A percentile compares a stretch with the other conserved stretches of the same genome.
phyloP scores from a whole-genome alignment of 2,329 filamentous ascomycete genomes.

The Diaporthe ampelina region DNA sequence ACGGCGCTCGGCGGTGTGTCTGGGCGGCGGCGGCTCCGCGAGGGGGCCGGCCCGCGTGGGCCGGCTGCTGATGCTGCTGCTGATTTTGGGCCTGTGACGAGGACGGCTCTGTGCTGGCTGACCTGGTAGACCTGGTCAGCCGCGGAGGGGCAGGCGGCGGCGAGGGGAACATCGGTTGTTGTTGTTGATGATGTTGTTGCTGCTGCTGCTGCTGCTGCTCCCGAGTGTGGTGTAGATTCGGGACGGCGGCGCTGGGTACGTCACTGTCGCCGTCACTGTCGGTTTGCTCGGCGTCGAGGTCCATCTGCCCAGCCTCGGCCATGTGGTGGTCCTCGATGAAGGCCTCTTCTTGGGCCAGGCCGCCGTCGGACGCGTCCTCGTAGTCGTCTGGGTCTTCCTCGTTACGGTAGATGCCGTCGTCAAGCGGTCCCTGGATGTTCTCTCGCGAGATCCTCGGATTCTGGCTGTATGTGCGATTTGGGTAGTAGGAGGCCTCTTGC shows the following conservation, averaged over 20 bases:
- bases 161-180: conserved; percentile 17
- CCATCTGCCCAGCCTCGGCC: conserved; percentile 22
- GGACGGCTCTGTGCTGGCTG: conserved; percentile 32
- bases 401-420: conserved; percentile 40
- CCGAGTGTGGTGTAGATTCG: conserved; percentile 21
- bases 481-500: conserved; percentile 39
- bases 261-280: not conserved
- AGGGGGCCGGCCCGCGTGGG: conserved; percentile 11
- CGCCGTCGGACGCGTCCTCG: conserved; percentile 8
- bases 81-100: conserved; percentile 2
- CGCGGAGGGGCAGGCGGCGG: conserved; percentile 33
- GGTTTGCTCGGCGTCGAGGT: conserved; percentile 20
- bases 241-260: not conserved
- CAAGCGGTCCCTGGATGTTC: conserved; percentile 24
- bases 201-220: conserved; percentile 2
- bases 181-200: not conserved
- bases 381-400: conserved; percentile 38
- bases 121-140: conserved; percentile 40
- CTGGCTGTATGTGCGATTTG: conserved; percentile 27
- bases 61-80: conserved; percentile 13
- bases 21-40: conserved; percentile 19
- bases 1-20: conserved; percentile 13
- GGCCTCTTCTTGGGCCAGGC: not conserved
- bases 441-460: conserved; percentile 14
- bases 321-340: conserved; percentile 36